phyloP scores from a whole-genome alignment of 495 filamentous ascomycete species.

The Venustampulla echinocandica region DNA sequence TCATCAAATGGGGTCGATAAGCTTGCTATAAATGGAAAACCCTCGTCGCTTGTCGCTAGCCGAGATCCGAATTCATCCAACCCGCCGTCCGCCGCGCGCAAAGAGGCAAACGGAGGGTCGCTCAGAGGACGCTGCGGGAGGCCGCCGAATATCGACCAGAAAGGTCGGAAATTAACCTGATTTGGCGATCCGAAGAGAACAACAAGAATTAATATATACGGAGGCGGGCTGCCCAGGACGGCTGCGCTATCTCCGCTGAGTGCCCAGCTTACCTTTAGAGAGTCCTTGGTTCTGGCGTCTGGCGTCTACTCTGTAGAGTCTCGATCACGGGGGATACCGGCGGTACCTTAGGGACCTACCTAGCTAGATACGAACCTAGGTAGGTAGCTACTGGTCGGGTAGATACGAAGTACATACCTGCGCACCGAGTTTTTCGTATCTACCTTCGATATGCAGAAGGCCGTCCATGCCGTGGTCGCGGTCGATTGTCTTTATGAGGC shows the following conservation, averaged over 20 bases:
- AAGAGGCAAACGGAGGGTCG: neutral
- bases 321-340: too few relatives aligned
- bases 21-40: neutral
- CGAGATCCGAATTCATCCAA: slow-evolving; percentile 2
- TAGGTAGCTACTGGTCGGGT: too few relatives aligned
- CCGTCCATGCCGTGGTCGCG: too few relatives aligned
- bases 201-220: neutral
- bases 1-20: too few relatives aligned
- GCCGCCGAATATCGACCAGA: neutral
- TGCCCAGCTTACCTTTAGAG: too few relatives aligned
- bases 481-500: neutral
- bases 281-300: neutral
- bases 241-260: neutral
- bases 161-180: neutral
- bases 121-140: too few relatives aligned
- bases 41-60: neutral
- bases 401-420: too few relatives aligned
- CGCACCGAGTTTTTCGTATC: too few relatives aligned
- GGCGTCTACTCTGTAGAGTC: too few relatives aligned
- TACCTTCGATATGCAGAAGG: too few relatives aligned
- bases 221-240: neutral
- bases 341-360: too few relatives aligned
- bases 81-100: neutral
- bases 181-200: neutral
- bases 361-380: too few relatives aligned